A percentile compares a stretch with the other conserved stretches of the same genome.
phyloP scores from a whole-genome alignment of 306 rosid genomes.

The Fagus sylvatica region DNA sequence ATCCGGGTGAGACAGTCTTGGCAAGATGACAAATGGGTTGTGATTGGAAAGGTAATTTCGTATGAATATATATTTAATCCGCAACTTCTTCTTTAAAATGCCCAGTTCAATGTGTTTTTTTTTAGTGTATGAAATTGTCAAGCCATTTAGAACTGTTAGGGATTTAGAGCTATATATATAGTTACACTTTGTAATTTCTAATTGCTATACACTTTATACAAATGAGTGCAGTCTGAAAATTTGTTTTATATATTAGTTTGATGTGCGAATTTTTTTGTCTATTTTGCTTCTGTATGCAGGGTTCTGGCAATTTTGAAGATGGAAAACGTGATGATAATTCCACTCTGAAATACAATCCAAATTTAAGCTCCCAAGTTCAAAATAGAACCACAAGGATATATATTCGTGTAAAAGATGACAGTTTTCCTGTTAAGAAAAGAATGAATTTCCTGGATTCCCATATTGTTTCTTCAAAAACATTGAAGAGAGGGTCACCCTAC shows the following conservation, averaged over 20 bases:
- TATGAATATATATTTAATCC: not conserved
- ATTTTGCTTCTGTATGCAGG: slow-evolving; percentile 49
- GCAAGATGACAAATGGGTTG: slow-evolving; percentile 76
- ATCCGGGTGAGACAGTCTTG: slow-evolving; percentile 79
- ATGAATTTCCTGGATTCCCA: slow-evolving; percentile 32
- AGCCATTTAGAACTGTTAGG: not conserved
- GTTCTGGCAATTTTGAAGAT: slow-evolving; percentile 46
- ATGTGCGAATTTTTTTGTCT: slow-evolving; percentile 22
- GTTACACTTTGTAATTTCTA: slow-evolving; percentile 1
- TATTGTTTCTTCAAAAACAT: slow-evolving; percentile 42
- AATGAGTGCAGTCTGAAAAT: not conserved
- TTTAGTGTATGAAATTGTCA: slow-evolving; percentile 9
- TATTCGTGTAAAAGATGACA: slow-evolving; percentile 27
- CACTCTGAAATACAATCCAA: slow-evolving; percentile 30
- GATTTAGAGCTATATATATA: not conserved
- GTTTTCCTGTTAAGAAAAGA: slow-evolving; percentile 34
- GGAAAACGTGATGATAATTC: slow-evolving; percentile 33
- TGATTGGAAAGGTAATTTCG: slow-evolving; percentile 71
- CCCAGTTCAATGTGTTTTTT: slow-evolving; percentile 1
- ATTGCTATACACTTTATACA: not conserved
- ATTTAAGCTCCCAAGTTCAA: slow-evolving; percentile 39
- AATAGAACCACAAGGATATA: slow-evolving; percentile 41
- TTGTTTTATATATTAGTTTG: slow-evolving; percentile 2
- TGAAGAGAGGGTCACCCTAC: slow-evolving; percentile 53
- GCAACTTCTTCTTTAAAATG: slow-evolving; percentile 15